phyloP scores from a whole-genome alignment of 768 basidiomycete genomes.

The Leucocoprinus birnbaumii region DNA sequence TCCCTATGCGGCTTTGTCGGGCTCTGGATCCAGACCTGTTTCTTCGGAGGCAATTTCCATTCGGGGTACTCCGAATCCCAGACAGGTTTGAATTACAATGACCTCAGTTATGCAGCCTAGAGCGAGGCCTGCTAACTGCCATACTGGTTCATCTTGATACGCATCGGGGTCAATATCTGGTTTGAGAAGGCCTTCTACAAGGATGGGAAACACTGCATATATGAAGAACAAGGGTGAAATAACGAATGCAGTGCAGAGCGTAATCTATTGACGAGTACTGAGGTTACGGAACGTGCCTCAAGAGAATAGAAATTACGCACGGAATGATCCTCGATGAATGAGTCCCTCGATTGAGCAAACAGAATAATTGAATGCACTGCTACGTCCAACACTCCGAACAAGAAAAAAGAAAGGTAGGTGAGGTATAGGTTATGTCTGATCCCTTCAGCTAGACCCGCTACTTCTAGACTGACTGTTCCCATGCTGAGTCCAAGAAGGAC shows the following conservation, averaged over 20 bases:
- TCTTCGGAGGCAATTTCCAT: background rate
- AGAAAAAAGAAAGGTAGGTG: background rate
- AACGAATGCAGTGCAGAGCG: background rate
- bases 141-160: background rate
- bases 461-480: background rate
- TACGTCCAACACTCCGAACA: background rate
- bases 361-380: background rate
- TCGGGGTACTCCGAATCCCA: background rate
- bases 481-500: background rate
- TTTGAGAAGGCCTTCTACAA: background rate
- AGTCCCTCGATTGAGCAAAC: background rate
- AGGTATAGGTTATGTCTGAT: background rate
- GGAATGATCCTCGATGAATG: background rate
- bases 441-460: background rate
- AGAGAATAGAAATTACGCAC: background rate
- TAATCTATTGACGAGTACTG: background rate
- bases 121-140: background rate
- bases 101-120: background rate
- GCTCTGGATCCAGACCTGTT: background rate
- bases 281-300: background rate
- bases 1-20: too few relatives aligned
- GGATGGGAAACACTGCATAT: background rate
- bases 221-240: background rate
- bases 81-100: slow-evolving; percentile 1
- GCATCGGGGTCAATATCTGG: background rate